These are phyloP conservation scores for Leptodontidium sp. DNA, from an alignment of 2,329 filamentous ascomycete species.

Conservation along the genomic window DNA sequence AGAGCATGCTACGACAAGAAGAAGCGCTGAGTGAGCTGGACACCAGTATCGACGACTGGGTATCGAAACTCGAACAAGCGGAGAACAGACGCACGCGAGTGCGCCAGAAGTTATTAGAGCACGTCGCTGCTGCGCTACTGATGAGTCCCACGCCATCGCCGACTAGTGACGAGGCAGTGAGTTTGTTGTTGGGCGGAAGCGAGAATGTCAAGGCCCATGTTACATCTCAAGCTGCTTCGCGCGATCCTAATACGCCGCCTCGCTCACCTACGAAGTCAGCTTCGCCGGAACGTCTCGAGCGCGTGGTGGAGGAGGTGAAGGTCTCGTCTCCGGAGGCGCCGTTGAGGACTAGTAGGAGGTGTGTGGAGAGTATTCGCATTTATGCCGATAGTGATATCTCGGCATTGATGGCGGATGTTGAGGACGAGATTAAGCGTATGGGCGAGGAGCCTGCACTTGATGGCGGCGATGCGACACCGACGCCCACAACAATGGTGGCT, in stretches of 20 bases:
- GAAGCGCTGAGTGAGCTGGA: slow-evolving; percentile 81
- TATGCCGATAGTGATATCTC: slow-evolving; percentile 75
- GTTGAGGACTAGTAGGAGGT: slow-evolving; percentile 29
- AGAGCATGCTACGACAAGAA: slow-evolving; percentile 81
- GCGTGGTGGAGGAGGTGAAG: slow-evolving; percentile 37
- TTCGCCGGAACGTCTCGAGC: slow-evolving; percentile 37
- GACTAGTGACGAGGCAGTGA: slow-evolving; percentile 2
- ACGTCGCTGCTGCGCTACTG: slow-evolving; percentile 76
- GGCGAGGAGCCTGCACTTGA: slow-evolving; percentile 35
- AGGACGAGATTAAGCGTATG: slow-evolving; percentile 63
- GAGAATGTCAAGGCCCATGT: slow-evolving; percentile 14
- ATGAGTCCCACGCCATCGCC: slow-evolving; percentile 45
- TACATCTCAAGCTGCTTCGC: slow-evolving; percentile 1
- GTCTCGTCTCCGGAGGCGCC: slow-evolving; percentile 35
- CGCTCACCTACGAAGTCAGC: slow-evolving; percentile 54
- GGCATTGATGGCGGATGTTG: slow-evolving; percentile 71
- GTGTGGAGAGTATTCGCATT: slow-evolving; percentile 68
- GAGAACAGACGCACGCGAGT: slow-evolving; percentile 80
- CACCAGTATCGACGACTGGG: slow-evolving; percentile 81
- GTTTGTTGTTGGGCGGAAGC: background rate
- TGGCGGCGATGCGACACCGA: background rate
- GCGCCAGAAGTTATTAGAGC: slow-evolving; percentile 81
- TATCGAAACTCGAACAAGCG: slow-evolving; percentile 79
- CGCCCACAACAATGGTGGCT: background rate
- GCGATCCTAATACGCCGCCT: slow-evolving; percentile 39